Evolutionary conservation across 768 basidiomycete genomes (phyloP).

Genomic region (Trametes cingulata): DNA sequence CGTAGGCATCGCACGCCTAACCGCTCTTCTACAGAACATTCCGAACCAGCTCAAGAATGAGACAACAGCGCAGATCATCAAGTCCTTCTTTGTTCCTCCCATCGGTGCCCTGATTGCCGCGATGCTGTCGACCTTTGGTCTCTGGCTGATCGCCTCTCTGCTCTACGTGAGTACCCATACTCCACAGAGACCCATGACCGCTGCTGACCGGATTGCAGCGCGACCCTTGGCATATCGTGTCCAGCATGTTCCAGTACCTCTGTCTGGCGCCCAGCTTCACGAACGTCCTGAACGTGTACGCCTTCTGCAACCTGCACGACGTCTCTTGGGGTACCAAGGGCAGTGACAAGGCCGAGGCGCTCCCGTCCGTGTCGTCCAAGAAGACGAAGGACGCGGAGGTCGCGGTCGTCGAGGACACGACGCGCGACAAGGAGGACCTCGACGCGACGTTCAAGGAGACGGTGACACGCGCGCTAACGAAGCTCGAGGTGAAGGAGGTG

Average conservation of each 20-base stretch:
- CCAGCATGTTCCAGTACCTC: conserved; percentile 89
- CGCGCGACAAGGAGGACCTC: conserved; percentile 82
- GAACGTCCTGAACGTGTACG: conserved; percentile 94
- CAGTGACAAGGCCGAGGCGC: conserved; percentile 88
- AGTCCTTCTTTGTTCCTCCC: conserved; percentile 69
- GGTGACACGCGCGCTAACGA: conserved; percentile 82
- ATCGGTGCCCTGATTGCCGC: conserved; percentile 84
- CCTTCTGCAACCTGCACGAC: conserved; percentile 96
- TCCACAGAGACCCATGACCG: background rate
- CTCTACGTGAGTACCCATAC: conserved; percentile 64
- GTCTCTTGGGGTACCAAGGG: conserved; percentile 97
- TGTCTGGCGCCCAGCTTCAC: conserved; percentile 91
- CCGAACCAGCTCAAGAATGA: conserved; percentile 52
- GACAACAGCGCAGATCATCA: conserved; percentile 49
- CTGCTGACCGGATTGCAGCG: conserved; percentile 48
- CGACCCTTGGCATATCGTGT: conserved; percentile 98
- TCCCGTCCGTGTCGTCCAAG: conserved; percentile 86
- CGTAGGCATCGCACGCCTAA: background rate
- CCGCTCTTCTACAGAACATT: conserved; percentile 46
- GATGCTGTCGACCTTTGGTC: conserved; percentile 86
- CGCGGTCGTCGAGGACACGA: conserved; percentile 83
- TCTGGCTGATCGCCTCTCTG: conserved; percentile 82
- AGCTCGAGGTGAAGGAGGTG: conserved; percentile 63
- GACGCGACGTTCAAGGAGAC: conserved; percentile 92
- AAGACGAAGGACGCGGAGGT: conserved; percentile 74